Evolutionary conservation across 768 basidiomycete genomes (phyloP), one percentile per base, ranked within the genome.

Genomic region (Lactarius akahatsu): DNA sequence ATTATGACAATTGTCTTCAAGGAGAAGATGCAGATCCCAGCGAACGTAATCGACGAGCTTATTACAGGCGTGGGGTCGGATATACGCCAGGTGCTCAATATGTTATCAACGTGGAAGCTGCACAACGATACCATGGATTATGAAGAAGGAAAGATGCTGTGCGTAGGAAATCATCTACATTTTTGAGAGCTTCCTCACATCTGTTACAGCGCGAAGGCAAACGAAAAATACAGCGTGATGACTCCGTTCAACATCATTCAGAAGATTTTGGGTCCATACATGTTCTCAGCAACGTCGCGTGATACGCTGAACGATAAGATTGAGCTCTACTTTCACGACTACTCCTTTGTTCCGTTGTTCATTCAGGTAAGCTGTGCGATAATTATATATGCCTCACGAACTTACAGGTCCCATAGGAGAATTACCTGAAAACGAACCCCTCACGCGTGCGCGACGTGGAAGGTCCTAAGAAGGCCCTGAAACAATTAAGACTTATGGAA

Each of bases 61-160:
- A 85, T 98, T 64, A 76, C 79, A 2, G 92, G 96, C 5, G 83
- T 94, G 2, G 92, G 97, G 71, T 96, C 96, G 2, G 97, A 99
- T 76, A 96, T 99, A 65, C 91, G 97, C 3, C 96, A 96, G 75
- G 93, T 98, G 23, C 78, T 99, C 66, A 98, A 98, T 75, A 98
- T 99, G 94, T 80, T 99, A 15, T 96, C 97, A 5, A 98, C 96
- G 0, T 98, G 94, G 92, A 94, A 89, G 72, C 77, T 98, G n/a
- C 90, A 90, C 10, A 89, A 80, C 68, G 76, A 82, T 63, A 81
- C 85, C 2, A 93, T 99, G 89, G 83, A 88, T 70, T 98, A 93
- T 74, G 96, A 98, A 70, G 87, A 97, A 72, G 86, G 94, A 63
- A 97, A 98, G 75, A 76, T 81, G n/a, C 79, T 98, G 96, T 98